Conservation (phyloP, 352 stramenopile genomes). For the Pythium periplocum region DNA sequence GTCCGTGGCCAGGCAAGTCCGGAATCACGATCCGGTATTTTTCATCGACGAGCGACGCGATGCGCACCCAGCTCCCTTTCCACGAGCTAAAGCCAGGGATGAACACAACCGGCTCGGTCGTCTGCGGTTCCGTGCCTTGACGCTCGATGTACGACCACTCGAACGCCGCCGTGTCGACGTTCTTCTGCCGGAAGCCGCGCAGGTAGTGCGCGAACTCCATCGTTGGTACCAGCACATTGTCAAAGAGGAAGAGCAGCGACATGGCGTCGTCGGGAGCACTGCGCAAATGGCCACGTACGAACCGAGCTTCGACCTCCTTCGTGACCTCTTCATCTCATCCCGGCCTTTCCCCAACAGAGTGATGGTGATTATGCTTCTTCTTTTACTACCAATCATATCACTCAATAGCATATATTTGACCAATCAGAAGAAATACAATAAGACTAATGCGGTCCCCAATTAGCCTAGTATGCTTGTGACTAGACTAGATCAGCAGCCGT, state of each 20-base stretch:
- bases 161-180: neutral
- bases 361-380: too few species aligned
- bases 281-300: too few species aligned
- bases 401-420: too few species aligned
- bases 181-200: neutral
- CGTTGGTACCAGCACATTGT: neutral
- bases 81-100: constrained; percentile 68
- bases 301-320: too few species aligned
- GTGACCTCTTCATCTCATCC: too few species aligned
- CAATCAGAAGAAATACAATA: too few species aligned
- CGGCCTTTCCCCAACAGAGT: too few species aligned
- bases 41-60: constrained; percentile 47
- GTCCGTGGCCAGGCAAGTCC: constrained; percentile 58
- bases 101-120: constrained; percentile 52
- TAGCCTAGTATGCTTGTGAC: too few species aligned
- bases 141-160: neutral
- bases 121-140: neutral
- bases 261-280: too few species aligned
- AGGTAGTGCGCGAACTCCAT: neutral
- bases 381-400: too few species aligned
- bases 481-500: too few species aligned
- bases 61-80: constrained; percentile 63
- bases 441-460: too few species aligned
- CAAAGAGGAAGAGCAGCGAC: neutral
- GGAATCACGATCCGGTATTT: constrained; percentile 56